A percentile compares a stretch with the other conserved stretches of the same genome.
phyloP scores from a whole-genome alignment of 163 green algal species.

The Smithsoniella earleae region DNA sequence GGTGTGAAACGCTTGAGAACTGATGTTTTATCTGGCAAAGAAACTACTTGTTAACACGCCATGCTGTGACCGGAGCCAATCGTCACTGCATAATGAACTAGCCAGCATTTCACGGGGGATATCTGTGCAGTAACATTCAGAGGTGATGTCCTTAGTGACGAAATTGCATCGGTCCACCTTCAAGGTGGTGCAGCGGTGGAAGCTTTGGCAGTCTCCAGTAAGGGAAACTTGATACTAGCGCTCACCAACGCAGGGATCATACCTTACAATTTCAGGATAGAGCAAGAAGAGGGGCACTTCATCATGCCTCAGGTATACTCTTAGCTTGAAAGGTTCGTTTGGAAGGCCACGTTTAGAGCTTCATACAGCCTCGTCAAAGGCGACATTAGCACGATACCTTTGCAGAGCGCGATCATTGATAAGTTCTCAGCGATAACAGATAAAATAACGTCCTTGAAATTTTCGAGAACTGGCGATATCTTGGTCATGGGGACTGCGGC shows the following conservation, averaged over 20 bases:
- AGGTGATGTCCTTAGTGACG: background rate
- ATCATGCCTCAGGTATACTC: slow-evolving; percentile 23
- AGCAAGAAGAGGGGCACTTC: background rate
- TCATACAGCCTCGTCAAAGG: background rate
- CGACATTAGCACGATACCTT: background rate
- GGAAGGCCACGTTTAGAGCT: too few species aligned
- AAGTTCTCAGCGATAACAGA: background rate
- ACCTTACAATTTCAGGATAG: background rate
- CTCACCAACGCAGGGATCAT: background rate
- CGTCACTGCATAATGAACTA: background rate
- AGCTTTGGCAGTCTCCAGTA: background rate
- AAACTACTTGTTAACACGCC: background rate
- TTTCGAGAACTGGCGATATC: background rate
- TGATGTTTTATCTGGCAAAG: slow-evolving; percentile 3
- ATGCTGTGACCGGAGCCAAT: background rate
- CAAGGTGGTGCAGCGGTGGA: too few species aligned
- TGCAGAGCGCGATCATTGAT: slow-evolving; percentile 10
- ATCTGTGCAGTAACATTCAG: background rate
- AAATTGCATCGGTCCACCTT: slow-evolving; percentile 9
- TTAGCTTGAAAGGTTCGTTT: background rate
- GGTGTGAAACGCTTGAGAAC: background rate
- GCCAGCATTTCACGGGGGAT: background rate
- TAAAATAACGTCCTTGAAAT: background rate
- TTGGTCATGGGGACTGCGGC: background rate
- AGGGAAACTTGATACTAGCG: background rate